Evolutionary conservation across 169 alveolate genomes (phyloP), one percentile per base, ranked within the genome.

Genomic region (Eimeria necatrix): DNA sequence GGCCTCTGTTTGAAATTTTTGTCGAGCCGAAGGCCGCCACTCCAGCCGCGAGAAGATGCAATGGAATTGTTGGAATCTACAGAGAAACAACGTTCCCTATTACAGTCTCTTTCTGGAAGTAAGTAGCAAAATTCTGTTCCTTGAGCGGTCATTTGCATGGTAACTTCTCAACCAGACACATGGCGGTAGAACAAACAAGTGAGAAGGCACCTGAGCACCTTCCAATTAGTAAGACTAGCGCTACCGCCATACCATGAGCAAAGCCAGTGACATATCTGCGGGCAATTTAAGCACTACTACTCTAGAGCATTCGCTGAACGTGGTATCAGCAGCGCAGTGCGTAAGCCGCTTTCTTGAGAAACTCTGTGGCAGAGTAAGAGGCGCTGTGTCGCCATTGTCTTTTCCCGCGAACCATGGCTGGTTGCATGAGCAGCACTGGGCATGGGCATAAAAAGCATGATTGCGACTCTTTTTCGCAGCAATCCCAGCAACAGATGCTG

Each of bases 401-500:
- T 56, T 16, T 8, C 0, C 59, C 18, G 49, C 59, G 7, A 26
- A 3, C 32, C 32, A 4, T 73, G 8, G 59, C 8, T 5, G 9
- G 16, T 6, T 1, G 32, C 3, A 5, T 32, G 18, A 18, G 88
- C 20, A 78, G 22, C 32, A 20, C 49, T 51, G 70, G 48, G 12
- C 70, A 22, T 3, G 8, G 51, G 22, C 68, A 20, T 32, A 32
- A 4, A 4, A 41, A 53, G 0, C 26, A 53, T 81, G 90, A 12
- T 0, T 85, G 60, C 49, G 64, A 24, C n/a, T 59, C 53, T 48
- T 32, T 41, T 20, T 60, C 41, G 92, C 92, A 85, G 92, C 81
- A 56, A 16, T 60, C 18, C 92, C 92, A 85, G 81, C 92, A 32
- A 85, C 92, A 41, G 92, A 85, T 14, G 92, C 80, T 10, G 92